These are phyloP conservation scores for Anacardium occidentale DNA, from an alignment of 345 rosid species.

Conservation along the genomic window DNA sequence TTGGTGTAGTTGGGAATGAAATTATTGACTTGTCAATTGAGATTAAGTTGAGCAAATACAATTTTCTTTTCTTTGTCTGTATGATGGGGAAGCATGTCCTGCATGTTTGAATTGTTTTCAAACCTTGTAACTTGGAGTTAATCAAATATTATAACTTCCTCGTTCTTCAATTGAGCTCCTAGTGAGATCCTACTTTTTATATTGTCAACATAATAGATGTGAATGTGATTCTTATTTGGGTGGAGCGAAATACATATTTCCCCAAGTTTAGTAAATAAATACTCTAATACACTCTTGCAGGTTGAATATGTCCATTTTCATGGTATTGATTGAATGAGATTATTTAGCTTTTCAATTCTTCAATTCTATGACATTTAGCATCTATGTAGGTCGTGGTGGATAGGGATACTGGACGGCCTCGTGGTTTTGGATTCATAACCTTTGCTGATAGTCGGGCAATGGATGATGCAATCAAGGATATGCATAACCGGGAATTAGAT, in stretches of 20 bases:
- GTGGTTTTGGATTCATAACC: conserved; percentile 45
- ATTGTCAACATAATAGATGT: neutral
- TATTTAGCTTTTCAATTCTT: neutral
- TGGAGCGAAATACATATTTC: neutral
- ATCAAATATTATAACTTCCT: neutral
- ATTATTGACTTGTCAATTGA: no score
- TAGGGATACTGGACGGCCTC: conserved; percentile 41
- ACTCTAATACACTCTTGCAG: neutral
- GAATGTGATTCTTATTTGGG: neutral
- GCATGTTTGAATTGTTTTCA: neutral
- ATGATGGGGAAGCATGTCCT: neutral
- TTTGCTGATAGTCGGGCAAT: conserved; percentile 36
- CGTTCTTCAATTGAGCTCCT: neutral
- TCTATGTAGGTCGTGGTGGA: conserved; percentile 36
- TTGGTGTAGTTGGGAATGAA: neutral
- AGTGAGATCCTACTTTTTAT: neutral
- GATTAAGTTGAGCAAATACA: neutral
- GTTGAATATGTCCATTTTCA: neutral
- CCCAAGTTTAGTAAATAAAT: neutral
- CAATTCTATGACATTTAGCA: neutral
- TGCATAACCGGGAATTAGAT: conserved; percentile 40
- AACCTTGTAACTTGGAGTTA: neutral
- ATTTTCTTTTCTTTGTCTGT: neutral
- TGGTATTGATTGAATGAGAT: neutral
- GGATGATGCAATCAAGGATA: conserved; percentile 45